Evolutionary conservation across 2,329 filamentous ascomycete species (phyloP), one percentile per base, ranked within the genome.

Genomic region (Xylariaceae sp.): DNA sequence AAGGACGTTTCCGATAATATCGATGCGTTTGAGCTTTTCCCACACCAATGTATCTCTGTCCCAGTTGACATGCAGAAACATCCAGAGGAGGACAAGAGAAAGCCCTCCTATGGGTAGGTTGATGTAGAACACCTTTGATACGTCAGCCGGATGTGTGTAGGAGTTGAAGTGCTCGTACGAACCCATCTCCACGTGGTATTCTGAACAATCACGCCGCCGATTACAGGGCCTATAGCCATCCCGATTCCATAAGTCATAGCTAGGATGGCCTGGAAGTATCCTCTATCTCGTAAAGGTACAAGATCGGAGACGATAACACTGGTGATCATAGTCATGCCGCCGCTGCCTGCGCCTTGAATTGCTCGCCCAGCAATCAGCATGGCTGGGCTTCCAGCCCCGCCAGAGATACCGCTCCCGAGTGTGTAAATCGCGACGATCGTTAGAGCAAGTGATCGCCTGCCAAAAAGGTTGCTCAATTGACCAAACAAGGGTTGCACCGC

Each of bases 381-480:
- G 0, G 62, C 63, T 0, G 69, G 71, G 9, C 60, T 74, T 0
- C 62, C 69, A 0, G 79, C 74, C 1, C 71, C 74, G 1, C 77
- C 79, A 26, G 68, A 72, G 16, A 83, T 70, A 0, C 71, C 76
- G 54, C 77, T 80, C 0, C 80, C 80, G 2, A 81, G 56, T 2
- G 70, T 71, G 59, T 81, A 82, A 10, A 79, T 61, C 18, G 65
- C 67, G 5, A 79, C 71, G 2, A 74, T 64, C 3, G 64, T 53
- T 0, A 79, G 65, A 12, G 71, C 65, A 1, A 73, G 56, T 49
- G 66, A 72, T 41, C 77, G 71, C 1, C 80, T 68, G 2, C 81
- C 79, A 54, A 77, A 82, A 16, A 81, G 71, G 52, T 81, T 73
- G 2, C 73, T 70, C 1, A 78, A 50, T 59, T 81, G 78, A 2